These are phyloP conservation scores for Phytopythium oedochilum DNA, from an alignment of 352 stramenopile species.

Conservation along the genomic window DNA sequence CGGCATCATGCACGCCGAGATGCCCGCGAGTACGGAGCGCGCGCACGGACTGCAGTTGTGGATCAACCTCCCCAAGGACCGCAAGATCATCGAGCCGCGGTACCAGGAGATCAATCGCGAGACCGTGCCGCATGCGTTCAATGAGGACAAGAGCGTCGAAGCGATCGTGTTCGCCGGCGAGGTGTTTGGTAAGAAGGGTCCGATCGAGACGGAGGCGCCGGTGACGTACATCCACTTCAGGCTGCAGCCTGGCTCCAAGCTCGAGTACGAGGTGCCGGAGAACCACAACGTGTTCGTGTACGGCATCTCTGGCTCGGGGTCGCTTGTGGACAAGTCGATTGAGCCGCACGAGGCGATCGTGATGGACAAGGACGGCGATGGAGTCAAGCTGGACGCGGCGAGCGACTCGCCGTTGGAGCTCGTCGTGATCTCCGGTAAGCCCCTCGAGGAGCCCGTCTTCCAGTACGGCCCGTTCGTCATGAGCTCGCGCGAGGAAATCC, in stretches of 20 bases:
- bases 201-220: conserved; percentile 35
- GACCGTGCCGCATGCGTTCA: conserved; percentile 28
- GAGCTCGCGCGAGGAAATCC: conserved; percentile 49
- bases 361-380: conserved; percentile 40
- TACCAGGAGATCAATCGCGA: conserved; percentile 52
- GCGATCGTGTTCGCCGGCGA: conserved; percentile 51
- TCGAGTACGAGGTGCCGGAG: conserved; percentile 33
- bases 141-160: conserved; percentile 30
- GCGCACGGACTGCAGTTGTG: conserved; percentile 46
- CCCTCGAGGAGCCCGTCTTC: conserved; percentile 54
- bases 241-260: conserved; percentile 25
- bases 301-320: conserved; percentile 24
- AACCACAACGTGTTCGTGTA: conserved; percentile 45
- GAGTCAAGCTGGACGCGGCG: conserved; percentile 32
- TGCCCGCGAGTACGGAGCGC: conserved; percentile 26
- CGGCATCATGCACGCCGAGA: conserved; percentile 52
- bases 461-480: conserved; percentile 77
- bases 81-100: conserved; percentile 43
- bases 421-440: conserved; percentile 51
- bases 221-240: conserved; percentile 57
- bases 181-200: conserved; percentile 35
- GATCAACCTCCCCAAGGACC: conserved; percentile 39
- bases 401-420: conserved; percentile 37
- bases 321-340: conserved; percentile 15
- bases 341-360: conserved; percentile 40